phyloP scores from a whole-genome alignment of 495 filamentous ascomycete genomes.

The Xylaria curta region DNA sequence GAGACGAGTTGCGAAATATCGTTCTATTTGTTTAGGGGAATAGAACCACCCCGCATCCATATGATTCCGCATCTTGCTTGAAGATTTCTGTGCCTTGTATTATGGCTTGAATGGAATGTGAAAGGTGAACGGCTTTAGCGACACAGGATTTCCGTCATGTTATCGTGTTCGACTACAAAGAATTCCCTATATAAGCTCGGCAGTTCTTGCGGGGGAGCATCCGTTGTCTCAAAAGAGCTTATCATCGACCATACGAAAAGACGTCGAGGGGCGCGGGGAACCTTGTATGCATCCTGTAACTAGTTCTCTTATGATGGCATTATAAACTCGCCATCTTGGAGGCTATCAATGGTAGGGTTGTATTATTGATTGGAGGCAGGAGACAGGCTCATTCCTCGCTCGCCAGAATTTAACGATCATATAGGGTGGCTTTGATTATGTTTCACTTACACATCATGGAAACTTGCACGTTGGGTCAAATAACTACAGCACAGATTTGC shows the following conservation, averaged over 20 bases:
- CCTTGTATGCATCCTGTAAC: not conserved
- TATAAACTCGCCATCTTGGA: not conserved
- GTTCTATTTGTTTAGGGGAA: constrained; percentile 13
- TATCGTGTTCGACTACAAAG: not conserved
- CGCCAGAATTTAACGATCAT: not conserved
- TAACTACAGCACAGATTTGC: not conserved
- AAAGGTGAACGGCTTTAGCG: not conserved
- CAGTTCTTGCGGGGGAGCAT: not conserved
- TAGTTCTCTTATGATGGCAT: not conserved
- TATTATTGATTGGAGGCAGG: constrained; percentile 12
- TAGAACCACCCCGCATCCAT: constrained; percentile 31
- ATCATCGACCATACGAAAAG: not conserved
- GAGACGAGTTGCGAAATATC: constrained; percentile 73
- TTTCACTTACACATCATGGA: not conserved
- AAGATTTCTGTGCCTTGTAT: not conserved
- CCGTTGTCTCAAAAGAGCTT: constrained; percentile 7
- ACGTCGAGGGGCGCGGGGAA: not conserved
- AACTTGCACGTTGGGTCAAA: not conserved
- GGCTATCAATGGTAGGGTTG: constrained; percentile 11
- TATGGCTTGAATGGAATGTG: not conserved
- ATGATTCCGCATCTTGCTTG: constrained; percentile 25
- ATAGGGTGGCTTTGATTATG: not conserved
- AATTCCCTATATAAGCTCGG: not conserved
- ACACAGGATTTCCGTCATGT: not conserved
- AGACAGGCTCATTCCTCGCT: not conserved